Conservation (phyloP, 202 grass and related monocot species). For the Setaria italica region DNA sequence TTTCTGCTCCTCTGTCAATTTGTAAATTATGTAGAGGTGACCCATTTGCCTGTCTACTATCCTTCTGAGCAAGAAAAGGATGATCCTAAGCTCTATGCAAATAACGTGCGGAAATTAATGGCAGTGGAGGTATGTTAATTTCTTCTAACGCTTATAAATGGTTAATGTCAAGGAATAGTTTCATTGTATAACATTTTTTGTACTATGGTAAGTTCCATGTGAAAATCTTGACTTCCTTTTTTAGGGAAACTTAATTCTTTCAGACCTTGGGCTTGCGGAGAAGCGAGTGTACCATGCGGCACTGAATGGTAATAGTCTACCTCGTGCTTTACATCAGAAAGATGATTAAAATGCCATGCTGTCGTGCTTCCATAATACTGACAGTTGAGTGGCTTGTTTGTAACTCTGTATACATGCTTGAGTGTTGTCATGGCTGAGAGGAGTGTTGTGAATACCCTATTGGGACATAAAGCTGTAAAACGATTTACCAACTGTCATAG, state of each 20-base stretch:
- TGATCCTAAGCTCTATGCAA: slow-evolving; percentile 82
- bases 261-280: slow-evolving; percentile 84
- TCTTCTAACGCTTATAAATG: neutral
- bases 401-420: slow-evolving; percentile 37
- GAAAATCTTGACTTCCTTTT: slow-evolving; percentile 12
- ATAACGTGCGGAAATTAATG: slow-evolving; percentile 88
- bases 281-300: slow-evolving; percentile 88
- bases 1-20: slow-evolving; percentile 95
- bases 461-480: slow-evolving; percentile 41
- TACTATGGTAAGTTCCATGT: slow-evolving; percentile 13
- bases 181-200: neutral
- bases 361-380: slow-evolving; percentile 4
- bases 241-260: slow-evolving; percentile 87
- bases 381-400: slow-evolving; percentile 53
- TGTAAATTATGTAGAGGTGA: slow-evolving; percentile 82
- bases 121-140: slow-evolving; percentile 67
- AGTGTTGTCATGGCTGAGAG: slow-evolving; percentile 41
- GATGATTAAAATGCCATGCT: slow-evolving; percentile 71
- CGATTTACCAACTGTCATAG: slow-evolving; percentile 4
- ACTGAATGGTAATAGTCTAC: slow-evolving; percentile 94
- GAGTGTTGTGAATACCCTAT: slow-evolving; percentile 22
- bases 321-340: slow-evolving; percentile 92
- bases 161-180: neutral
- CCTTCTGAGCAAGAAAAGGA: slow-evolving; percentile 88
- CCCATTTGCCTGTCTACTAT: slow-evolving; percentile 81